phyloP scores from a whole-genome alignment of 2,329 filamentous ascomycete species.

The Paracoccidioides brasiliensis region DNA sequence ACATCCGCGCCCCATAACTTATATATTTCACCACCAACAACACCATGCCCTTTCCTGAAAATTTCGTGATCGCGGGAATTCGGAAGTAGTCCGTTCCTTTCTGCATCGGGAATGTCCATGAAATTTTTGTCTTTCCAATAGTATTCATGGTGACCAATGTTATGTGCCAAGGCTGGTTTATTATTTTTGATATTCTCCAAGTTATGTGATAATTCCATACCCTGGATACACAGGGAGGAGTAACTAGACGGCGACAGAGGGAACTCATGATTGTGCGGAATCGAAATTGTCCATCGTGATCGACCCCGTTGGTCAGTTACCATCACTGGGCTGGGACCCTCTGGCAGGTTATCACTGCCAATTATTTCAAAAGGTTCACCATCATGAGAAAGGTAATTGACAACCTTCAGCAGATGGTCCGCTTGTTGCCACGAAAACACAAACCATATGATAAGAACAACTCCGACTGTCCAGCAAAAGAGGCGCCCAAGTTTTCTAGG shows the following conservation, averaged over 20 bases:
- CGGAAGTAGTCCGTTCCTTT: constrained; percentile 50
- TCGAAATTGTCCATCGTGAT: constrained; percentile 68
- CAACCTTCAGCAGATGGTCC: constrained; percentile 19
- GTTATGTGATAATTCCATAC: constrained; percentile 49
- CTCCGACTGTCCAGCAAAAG: constrained; percentile 41
- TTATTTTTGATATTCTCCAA: constrained; percentile 41
- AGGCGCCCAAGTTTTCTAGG: constrained; percentile 46
- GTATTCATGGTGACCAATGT: constrained; percentile 35
- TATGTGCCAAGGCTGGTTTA: background rate
- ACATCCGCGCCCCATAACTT: constrained; percentile 8
- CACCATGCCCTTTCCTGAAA: background rate
- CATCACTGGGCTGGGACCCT: constrained; percentile 59
- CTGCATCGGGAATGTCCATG: constrained; percentile 61
- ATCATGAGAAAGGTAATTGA: constrained; percentile 28
- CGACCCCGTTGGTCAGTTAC: constrained; percentile 52
- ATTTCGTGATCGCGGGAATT: constrained; percentile 9
- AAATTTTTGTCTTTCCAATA: constrained; percentile 55
- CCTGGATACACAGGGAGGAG: constrained; percentile 53
- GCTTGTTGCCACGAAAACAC: constrained; percentile 13
- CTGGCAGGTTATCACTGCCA: constrained; percentile 51
- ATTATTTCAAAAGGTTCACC: constrained; percentile 53
- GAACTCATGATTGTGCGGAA: constrained; percentile 54
- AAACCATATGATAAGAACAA: constrained; percentile 42
- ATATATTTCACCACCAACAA: constrained; percentile 26
- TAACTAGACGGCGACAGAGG: constrained; percentile 56